Percentiles rank a stretch among this genome's conserved stretches.
phyloP scores from a whole-genome alignment of 805 yeast genomes.

The Starmerella davenportii region DNA sequence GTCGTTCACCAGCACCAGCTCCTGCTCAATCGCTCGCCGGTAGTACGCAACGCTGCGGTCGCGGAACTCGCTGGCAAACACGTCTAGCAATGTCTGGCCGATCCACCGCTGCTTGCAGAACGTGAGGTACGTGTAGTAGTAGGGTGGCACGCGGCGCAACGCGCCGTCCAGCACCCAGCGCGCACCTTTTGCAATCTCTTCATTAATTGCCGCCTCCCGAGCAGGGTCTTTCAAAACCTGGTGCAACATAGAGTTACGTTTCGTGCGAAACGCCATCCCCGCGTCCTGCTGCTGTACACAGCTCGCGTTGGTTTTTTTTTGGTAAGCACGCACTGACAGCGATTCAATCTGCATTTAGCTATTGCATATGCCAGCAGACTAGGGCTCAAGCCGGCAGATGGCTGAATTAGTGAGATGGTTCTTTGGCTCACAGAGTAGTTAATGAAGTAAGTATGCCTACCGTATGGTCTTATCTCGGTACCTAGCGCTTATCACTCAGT shows the following conservation, averaged over 20 bases:
- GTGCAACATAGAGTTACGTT: slow-evolving; percentile 16
- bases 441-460: too few relatives aligned
- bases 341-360: too few relatives aligned
- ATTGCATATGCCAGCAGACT: too few relatives aligned
- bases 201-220: slow-evolving; percentile 15
- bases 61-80: slow-evolving; percentile 70
- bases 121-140: slow-evolving; percentile 75
- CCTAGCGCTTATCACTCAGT: too few relatives aligned
- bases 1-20: slow-evolving; percentile 60
- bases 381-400: too few relatives aligned
- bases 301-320: background rate
- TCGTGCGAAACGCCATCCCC: slow-evolving; percentile 14
- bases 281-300: background rate
- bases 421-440: too few relatives aligned
- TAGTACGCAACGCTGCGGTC: slow-evolving; percentile 58
- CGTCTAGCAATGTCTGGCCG: slow-evolving; percentile 58
- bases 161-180: slow-evolving; percentile 26
- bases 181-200: slow-evolving; percentile 18
- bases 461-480: too few relatives aligned
- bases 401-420: too few relatives aligned
- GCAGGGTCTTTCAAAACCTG: slow-evolving; percentile 15
- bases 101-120: slow-evolving; percentile 87
- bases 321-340: background rate
- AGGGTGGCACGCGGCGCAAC: slow-evolving; percentile 62
- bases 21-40: slow-evolving; percentile 44